phyloP scores from a whole-genome alignment of 768 basidiomycete genomes.

The Russula sp. region DNA sequence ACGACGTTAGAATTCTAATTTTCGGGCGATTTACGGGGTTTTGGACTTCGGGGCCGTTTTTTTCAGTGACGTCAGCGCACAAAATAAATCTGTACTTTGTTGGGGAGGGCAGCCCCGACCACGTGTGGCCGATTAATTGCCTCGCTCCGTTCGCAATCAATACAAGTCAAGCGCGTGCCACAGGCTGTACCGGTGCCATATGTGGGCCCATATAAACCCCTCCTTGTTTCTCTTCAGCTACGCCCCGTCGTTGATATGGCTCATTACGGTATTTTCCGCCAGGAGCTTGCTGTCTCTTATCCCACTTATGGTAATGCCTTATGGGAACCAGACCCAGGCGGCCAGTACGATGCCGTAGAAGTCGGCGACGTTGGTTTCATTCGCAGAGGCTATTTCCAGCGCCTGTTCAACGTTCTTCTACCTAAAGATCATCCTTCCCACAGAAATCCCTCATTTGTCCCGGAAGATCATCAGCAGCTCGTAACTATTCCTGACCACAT shows the following conservation, averaged over 20 bases:
- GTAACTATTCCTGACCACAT: background rate
- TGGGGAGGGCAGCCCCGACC: no score
- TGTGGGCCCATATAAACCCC: background rate
- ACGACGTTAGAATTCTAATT: no score
- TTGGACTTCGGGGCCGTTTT: no score
- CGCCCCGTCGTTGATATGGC: background rate
- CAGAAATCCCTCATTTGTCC: background rate
- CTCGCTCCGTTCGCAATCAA: no score
- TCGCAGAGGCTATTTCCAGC: constrained; percentile 2
- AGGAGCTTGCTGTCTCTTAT: background rate
- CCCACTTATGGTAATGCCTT: background rate
- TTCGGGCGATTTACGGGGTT: no score
- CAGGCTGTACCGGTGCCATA: no score
- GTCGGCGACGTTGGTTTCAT: constrained; percentile 9
- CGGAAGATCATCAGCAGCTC: background rate
- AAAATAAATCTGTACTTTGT: no score
- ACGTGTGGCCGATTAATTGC: no score
- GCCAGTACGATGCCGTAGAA: background rate
- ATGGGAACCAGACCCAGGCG: background rate
- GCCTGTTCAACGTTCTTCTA: background rate
- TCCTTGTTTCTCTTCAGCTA: background rate
- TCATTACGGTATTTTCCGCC: background rate
- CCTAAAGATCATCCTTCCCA: background rate
- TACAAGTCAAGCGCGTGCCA: background rate
- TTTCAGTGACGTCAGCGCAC: no score